Percentiles rank a stretch among this genome's conserved stretches.
phyloP scores from a whole-genome alignment of 371 early-diverging fungal genomes.

The Dichotomocladium elegans region DNA sequence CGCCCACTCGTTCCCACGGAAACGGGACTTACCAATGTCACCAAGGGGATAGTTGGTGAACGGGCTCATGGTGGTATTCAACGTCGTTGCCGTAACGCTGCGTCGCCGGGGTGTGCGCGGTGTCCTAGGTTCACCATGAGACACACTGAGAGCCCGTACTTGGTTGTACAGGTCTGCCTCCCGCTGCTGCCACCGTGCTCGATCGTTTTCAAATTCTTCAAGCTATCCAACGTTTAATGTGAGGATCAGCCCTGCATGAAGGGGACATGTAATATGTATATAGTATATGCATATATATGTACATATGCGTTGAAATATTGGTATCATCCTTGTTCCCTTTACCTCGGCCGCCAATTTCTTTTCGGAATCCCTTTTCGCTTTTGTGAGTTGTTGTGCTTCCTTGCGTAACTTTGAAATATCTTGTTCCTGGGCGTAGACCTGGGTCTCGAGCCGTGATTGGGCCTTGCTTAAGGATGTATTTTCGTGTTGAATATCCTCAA shows the following conservation, averaged over 20 bases:
- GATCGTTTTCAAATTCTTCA: constrained; percentile 43
- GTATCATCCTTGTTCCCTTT: neutral
- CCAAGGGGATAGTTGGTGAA: constrained; percentile 25
- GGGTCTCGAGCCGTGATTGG: constrained; percentile 44
- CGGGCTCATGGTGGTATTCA: constrained; percentile 26
- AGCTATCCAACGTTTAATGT: no score
- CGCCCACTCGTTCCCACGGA: no score
- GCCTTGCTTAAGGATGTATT: constrained; percentile 36
- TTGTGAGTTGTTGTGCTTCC: constrained; percentile 36
- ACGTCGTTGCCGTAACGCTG: constrained; percentile 28
- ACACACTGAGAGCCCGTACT: constrained; percentile 27
- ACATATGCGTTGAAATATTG: no score
- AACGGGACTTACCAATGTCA: constrained; percentile 24
- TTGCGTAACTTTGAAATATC: constrained; percentile 29
- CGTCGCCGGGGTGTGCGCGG: constrained; percentile 43
- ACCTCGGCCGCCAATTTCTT: constrained; percentile 35
- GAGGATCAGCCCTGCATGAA: no score
- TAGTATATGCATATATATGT: constrained; percentile 5
- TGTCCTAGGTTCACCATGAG: constrained; percentile 31
- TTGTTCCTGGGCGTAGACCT: constrained; percentile 44
- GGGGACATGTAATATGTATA: no score
- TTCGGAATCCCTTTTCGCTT: constrained; percentile 37
- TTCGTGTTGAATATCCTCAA: constrained; percentile 36
- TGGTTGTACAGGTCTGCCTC: constrained; percentile 49
- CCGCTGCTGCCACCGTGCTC: constrained; percentile 38